Evolutionary conservation across 2,329 filamentous ascomycete genomes (phyloP).

Genomic region (Grosmannia clavigera): DNA sequence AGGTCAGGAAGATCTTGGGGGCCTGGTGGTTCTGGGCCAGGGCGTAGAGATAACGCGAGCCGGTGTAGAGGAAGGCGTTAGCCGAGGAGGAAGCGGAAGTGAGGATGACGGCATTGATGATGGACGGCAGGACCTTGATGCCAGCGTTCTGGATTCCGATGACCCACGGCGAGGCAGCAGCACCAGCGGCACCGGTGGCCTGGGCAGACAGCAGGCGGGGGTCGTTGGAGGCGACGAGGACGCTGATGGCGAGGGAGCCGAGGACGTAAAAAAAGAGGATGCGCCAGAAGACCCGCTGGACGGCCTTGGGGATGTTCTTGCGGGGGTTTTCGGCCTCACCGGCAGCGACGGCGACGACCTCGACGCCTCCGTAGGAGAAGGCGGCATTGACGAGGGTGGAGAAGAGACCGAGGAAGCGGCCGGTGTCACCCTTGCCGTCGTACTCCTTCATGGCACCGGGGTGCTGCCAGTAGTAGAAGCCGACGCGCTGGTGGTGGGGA

Average conservation of each 20-base stretch:
- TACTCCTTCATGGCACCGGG: constrained; percentile 21
- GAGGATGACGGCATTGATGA: constrained; percentile 50
- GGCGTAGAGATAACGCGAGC: constrained; percentile 47
- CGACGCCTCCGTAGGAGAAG: constrained; percentile 36
- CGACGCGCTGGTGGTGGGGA: constrained; percentile 34
- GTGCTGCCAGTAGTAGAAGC: constrained; percentile 39
- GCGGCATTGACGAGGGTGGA: constrained; percentile 16
- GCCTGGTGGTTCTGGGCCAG: constrained; percentile 48
- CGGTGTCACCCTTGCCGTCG: constrained; percentile 29
- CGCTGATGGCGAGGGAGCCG: constrained; percentile 47
- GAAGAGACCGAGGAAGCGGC: constrained; percentile 14
- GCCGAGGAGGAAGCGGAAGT: constrained; percentile 45
- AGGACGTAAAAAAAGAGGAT: constrained; percentile 52
- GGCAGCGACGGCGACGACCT: constrained; percentile 47
- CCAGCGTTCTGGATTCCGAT: constrained; percentile 54
- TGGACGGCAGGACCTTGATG: constrained; percentile 49
- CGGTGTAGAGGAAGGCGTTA: constrained; percentile 47
- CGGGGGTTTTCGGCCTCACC: constrained; percentile 54
- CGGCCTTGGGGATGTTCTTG: constrained; percentile 53
- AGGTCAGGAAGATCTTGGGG: constrained; percentile 43
- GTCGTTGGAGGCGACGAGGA: constrained; percentile 54
- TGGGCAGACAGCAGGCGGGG: constrained; percentile 35
- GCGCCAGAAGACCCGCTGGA: constrained; percentile 48
- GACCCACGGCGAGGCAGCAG: constrained; percentile 46
- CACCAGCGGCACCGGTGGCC: constrained; percentile 30